Base-by-base conservation (phyloP, 2,329 filamentous ascomycete genomes). In the Aureobasidium pullulans region DNA sequence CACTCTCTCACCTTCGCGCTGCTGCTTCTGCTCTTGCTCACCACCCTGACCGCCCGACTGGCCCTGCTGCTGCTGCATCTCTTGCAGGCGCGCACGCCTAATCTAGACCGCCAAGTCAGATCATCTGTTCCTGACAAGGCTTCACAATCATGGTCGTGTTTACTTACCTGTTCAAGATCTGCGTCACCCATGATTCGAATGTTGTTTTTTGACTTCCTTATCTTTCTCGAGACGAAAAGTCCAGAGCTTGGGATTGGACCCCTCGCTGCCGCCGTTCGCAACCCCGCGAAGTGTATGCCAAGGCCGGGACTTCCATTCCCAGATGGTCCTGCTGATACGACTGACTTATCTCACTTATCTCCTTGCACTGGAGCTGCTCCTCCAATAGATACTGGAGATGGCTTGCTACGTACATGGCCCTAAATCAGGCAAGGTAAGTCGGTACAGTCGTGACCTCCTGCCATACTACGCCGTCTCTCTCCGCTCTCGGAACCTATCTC, bases 31-130 rank as follows among this genome's bases (percentile, higher is more conserved):
- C 63, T 89, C 76, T 60, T 77, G 73, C 52, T 73, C 75, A 66
- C 76, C 79, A 62, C 75, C 75, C 42, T 73, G 74, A 60, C 75
- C 76, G 62, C 77, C 76, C 48, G 76, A 75, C 57, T 74, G 75
- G 23, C 66, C 88, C 79, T 67, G 66, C 69, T 84, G 80, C 67
- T 91, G 82, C 75, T 95, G 94, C 66, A 97, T 87, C 78, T 99
- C 92, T 75, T 93, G 89, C 58, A 96, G 86, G 63, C 94, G 90
- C 69, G 93, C 93, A 74, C 90, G 88, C 72, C 93, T 82, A 71
- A 97, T 96, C 88, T 96, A 69, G 47, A 46, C 10, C 10, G 16
- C 36, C 28, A 23, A 62, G 53, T 46, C 57, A 62, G 49, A 46
- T 8, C 37, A 40, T 40, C 15, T 13, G 2, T 7, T 28, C 10